Conservation (phyloP, 1,284 basidiomycete genomes). For the Tilletia indica region DNA sequence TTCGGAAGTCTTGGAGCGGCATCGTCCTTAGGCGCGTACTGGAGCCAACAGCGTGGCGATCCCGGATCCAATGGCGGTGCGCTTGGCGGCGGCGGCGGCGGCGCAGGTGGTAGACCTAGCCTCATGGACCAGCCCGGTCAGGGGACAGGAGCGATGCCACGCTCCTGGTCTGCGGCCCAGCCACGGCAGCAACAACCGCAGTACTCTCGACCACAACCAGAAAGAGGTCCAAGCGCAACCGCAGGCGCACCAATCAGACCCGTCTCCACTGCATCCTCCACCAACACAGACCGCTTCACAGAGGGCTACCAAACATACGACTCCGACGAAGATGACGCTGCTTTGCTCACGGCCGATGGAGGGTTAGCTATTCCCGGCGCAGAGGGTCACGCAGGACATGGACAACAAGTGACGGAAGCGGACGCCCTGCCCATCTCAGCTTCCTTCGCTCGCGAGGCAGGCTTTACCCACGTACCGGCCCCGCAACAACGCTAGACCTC, state of each 20-base stretch:
- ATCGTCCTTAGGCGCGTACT: neutral
- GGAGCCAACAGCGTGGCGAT: neutral
- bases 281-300: neutral
- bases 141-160: neutral
- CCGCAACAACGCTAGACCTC: too few relatives aligned
- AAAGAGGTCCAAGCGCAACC: neutral
- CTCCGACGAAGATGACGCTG: neutral
- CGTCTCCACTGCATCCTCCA: neutral
- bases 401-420: neutral
- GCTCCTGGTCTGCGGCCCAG: slow-evolving; percentile 3
- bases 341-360: neutral
- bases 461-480: neutral
- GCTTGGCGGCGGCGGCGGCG: slow-evolving; percentile 2
- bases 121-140: too few relatives aligned
- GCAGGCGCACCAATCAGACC: neutral
- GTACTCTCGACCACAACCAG: neutral
- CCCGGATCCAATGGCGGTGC: neutral
- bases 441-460: slow-evolving; percentile 4
- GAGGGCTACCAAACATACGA: slow-evolving; percentile 12
- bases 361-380: neutral
- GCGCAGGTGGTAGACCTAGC: too few relatives aligned
- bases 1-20: neutral
- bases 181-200: neutral
- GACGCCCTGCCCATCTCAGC: slow-evolving; percentile 10
- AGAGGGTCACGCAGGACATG: neutral